phyloP scores from a whole-genome alignment of 1,284 basidiomycete species.

The Austroboletus niveus region DNA sequence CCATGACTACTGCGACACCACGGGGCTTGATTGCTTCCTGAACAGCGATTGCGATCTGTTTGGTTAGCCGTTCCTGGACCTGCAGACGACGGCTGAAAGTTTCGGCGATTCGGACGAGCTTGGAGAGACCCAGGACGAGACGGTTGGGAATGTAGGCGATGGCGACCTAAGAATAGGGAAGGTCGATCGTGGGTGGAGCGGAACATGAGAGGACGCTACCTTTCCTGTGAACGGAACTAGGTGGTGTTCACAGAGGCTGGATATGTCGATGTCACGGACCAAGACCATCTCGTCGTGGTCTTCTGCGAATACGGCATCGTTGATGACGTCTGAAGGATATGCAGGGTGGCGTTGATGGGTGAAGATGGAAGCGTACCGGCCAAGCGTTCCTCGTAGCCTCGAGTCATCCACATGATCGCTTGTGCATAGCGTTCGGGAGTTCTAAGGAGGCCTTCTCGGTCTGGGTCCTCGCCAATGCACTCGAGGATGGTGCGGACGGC shows the following conservation, averaged over 20 bases:
- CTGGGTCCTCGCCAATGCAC: conserved; percentile 97
- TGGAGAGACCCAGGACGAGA: conserved; percentile 94
- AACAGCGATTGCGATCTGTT: conserved; percentile 95
- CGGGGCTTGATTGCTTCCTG: conserved; percentile 97
- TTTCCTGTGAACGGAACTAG: conserved; percentile 98
- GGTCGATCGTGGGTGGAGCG: conserved; percentile 14
- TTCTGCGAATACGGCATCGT: conserved; percentile 98
- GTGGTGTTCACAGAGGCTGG: conserved; percentile 98
- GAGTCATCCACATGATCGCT: conserved; percentile 98
- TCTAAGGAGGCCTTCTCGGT: conserved; percentile 85
- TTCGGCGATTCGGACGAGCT: conserved; percentile 96
- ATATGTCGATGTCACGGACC: conserved; percentile 96
- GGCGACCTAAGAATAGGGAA: conserved; percentile 47
- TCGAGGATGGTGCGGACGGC: conserved; percentile 94
- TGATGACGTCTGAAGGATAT: conserved; percentile 81
- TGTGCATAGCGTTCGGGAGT: conserved; percentile 98
- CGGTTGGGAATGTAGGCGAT: conserved; percentile 96
- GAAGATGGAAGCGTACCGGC: conserved; percentile 52
- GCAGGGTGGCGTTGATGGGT: conserved; percentile 9
- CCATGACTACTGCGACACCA: conserved; percentile 99
- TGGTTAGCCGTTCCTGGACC: conserved; percentile 97
- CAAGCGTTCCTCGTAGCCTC: conserved; percentile 95
- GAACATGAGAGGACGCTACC: conserved; percentile 47
- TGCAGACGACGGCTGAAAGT: conserved; percentile 95
- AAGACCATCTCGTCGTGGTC: conserved; percentile 99